Evolutionary conservation across 2,329 filamentous ascomycete genomes (phyloP).

Genomic region (Nigrograna mackinnonii): DNA sequence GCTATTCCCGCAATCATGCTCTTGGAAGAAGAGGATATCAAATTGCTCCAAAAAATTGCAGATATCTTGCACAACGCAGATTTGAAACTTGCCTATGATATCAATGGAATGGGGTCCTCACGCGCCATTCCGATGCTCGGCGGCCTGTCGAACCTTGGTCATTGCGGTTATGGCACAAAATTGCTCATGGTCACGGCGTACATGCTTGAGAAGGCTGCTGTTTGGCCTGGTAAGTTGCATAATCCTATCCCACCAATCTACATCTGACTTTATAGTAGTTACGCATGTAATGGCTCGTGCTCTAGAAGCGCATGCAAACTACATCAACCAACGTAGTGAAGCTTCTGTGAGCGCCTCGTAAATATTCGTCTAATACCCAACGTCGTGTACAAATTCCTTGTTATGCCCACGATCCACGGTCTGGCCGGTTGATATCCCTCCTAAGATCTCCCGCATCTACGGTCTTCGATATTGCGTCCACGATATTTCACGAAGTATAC

Average conservation of each 20-base stretch:
- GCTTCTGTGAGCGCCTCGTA: constrained; percentile 42
- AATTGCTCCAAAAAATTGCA: constrained; percentile 79
- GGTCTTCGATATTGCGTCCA: too few relatives aligned
- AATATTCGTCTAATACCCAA: too few relatives aligned
- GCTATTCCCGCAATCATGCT: constrained; percentile 88
- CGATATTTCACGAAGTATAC: constrained; percentile 13
- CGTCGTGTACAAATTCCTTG: constrained; percentile 22
- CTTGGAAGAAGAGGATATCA: constrained; percentile 87
- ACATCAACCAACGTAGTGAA: constrained; percentile 65
- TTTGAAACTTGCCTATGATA: constrained; percentile 70
- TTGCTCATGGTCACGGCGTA: constrained; percentile 82
- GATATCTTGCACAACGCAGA: constrained; percentile 78
- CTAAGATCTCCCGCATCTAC: too few relatives aligned
- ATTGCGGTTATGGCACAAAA: constrained; percentile 79
- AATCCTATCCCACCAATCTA: neutral
- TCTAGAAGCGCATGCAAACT: constrained; percentile 65
- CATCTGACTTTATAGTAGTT: constrained; percentile 49
- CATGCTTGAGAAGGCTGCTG: constrained; percentile 84
- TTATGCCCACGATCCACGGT: too few relatives aligned
- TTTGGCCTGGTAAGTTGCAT: constrained; percentile 79
- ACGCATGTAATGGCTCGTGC: constrained; percentile 71
- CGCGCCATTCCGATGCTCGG: constrained; percentile 55
- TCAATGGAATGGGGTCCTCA: constrained; percentile 32
- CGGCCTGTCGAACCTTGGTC: constrained; percentile 59
- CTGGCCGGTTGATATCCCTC: constrained; percentile 18